Evolutionary conservation across 805 yeast species (phyloP), one percentile per base, ranked within the genome.

Genomic region (Ogataea trehaloabstinens): DNA sequence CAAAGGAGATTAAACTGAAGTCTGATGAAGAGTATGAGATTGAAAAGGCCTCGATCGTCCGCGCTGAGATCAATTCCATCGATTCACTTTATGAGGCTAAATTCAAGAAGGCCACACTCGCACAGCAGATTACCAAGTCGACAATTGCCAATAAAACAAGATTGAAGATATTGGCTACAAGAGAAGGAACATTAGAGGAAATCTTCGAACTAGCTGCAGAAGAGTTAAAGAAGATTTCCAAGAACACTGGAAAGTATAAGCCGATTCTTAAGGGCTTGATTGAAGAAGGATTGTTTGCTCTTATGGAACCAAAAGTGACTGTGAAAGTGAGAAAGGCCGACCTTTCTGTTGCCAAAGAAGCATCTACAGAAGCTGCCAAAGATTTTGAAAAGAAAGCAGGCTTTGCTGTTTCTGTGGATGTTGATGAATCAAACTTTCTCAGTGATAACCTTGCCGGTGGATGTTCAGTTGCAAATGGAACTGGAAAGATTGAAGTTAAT

Each of bases 11-110:
- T 60, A 82, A 76, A 63, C 74, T 93, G 57, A 95, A 93, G 73
- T 96, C 98, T 31, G 96, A 95, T 63, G 99, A 93, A 67, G 99
- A 93, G 70, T 93, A 91, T 63, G 98, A 93, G 67, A 90, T 93
- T 57, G 99, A 93, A 64, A 93, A 93, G 74, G 91, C 96, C 17
- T 80, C 88, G 41, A 81, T 93, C 58, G 98, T 93, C 42, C 86
- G 98, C 59, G 76, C 88, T 11, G 99, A 93, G 68, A 85, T 85
- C 40, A 82, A 93, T 36, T 79, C 90, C 37, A 88, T 93, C 52
- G 99, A 93, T 63, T 68, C 82, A 15, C 69, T 76, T 28, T 87
- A 82, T 61, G 90, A 84, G 48, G 80, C 78, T 53, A 88, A 86
- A 62, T 75, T 85, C 68, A 91, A 93, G 73, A 93, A 91, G 66